phyloP scores from a whole-genome alignment of 2,329 filamentous ascomycete genomes.

The Mycogone perniciosa region DNA sequence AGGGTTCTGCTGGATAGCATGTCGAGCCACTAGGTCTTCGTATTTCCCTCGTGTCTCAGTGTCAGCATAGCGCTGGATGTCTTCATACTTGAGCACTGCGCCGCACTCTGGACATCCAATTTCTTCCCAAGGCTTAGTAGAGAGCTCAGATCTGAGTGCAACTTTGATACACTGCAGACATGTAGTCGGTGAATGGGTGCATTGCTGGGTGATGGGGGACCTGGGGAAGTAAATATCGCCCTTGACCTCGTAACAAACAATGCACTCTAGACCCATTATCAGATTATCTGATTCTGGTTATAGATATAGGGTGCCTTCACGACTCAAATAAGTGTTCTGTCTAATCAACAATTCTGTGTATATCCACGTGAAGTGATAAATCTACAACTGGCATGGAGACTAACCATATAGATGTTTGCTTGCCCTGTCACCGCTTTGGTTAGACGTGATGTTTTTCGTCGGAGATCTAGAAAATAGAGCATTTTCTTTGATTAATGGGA shows the following conservation, averaged over 20 bases:
- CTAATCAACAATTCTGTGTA: too few species aligned
- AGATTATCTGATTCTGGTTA: too few species aligned
- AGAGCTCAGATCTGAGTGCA: neutral
- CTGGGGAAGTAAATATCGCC: neutral
- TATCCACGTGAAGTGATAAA: too few species aligned
- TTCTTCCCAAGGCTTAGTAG: neutral
- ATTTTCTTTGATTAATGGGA: too few species aligned
- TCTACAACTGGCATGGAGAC: too few species aligned
- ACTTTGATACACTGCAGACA: neutral
- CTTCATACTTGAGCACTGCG: neutral
- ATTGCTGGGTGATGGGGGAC: neutral
- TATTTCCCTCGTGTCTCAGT: neutral
- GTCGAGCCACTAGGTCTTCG: neutral
- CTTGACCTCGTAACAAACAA: neutral
- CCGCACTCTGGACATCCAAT: constrained; percentile 3
- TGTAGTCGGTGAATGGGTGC: neutral
- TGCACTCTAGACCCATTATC: neutral
- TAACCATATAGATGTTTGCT: too few species aligned
- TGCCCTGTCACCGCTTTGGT: too few species aligned
- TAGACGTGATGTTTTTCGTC: too few species aligned
- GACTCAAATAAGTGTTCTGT: too few species aligned
- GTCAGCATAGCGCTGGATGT: constrained; percentile 1
- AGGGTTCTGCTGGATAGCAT: neutral
- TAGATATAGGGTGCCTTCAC: too few species aligned
- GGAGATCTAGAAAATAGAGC: too few species aligned